Evolutionary conservation across 208 protist genomes (phyloP), one percentile per base, ranked within the genome.

Genomic region (Blechomonas ayalai): DNA sequence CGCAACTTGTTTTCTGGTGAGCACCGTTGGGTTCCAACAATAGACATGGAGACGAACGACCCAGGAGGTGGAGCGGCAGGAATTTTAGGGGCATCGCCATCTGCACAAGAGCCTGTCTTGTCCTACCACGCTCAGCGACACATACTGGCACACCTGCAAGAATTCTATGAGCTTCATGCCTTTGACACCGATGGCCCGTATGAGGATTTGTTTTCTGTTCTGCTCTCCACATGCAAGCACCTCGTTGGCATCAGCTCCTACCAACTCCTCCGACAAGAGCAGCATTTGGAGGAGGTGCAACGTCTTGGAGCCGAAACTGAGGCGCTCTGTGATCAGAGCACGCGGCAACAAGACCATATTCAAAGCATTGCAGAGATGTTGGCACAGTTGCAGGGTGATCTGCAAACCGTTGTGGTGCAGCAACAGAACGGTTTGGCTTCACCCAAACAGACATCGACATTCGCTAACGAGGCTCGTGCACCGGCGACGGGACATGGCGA

Each of bases 181-280:
- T 89, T 89, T 68, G 80, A 89, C 50, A 81, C 75, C 2, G 55
- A 64, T 29, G 80, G 80, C 13, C 72, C 70, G 3, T 80, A 84
- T 47, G 71, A 64, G 4, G 80, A 89, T 32, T 42, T 89, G 5
- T 82, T 89, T 38, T 64, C 59, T 10, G 71, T 84, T 8, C 44
- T 89, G 2, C 62, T 89, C 23, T 74, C 71, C 15, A 75, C 72
- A 2, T 72, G 60, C 31, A 74, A 71, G 15, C 71, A 83, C 31
- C 35, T 89, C 6, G 65, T 89, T 15, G 71, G 82, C 15, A 50
- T 37, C 26, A 12, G 63, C 5, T 41, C 57, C 20, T 32, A 71
- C 24, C 36, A 46, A 0, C 24, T 38, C 16, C 39, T 71, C 6
- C 28, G 23, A 15, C 28, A 23, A 0, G 46, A 67, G 22, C 6